phyloP scores from a whole-genome alignment of 768 basidiomycete species.

The Phallus indusiatus region DNA sequence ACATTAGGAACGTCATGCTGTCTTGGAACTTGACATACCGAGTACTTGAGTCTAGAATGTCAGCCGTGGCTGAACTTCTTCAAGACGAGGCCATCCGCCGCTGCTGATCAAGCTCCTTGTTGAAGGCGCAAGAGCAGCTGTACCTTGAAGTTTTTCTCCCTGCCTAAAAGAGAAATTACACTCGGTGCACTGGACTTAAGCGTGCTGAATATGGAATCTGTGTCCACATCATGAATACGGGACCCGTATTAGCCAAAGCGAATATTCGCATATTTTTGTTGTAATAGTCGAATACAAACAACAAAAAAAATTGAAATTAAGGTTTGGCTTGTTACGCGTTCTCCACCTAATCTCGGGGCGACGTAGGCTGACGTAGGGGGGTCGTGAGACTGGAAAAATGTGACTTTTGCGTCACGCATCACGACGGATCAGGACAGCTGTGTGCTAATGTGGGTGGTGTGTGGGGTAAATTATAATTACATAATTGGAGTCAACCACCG shows the following conservation, averaged over 20 bases:
- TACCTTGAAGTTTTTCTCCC: not conserved
- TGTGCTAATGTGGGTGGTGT: not conserved
- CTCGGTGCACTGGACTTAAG: not conserved
- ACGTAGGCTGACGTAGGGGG: not conserved
- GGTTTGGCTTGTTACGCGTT: not conserved
- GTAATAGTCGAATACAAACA: too few species aligned
- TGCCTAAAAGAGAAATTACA: not conserved
- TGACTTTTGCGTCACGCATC: not conserved
- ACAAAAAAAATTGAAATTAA: not conserved
- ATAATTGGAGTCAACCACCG: not conserved
- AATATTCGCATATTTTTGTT: too few species aligned
- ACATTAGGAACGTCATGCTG: too few species aligned
- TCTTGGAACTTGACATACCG: too few species aligned
- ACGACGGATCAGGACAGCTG: not conserved
- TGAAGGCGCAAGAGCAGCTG: too few species aligned
- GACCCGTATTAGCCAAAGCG: too few species aligned
- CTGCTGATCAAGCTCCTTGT: too few species aligned
- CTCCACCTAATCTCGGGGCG: not conserved
- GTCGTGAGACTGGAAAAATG: not conserved
- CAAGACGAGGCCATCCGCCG: too few species aligned
- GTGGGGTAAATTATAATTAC: not conserved
- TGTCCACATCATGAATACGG: too few species aligned
- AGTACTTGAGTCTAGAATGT: too few species aligned
- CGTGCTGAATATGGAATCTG: too few species aligned
- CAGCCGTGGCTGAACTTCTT: too few species aligned